Base-by-base conservation (phyloP, 257 asterid species). In the Solanum virginianum region DNA sequence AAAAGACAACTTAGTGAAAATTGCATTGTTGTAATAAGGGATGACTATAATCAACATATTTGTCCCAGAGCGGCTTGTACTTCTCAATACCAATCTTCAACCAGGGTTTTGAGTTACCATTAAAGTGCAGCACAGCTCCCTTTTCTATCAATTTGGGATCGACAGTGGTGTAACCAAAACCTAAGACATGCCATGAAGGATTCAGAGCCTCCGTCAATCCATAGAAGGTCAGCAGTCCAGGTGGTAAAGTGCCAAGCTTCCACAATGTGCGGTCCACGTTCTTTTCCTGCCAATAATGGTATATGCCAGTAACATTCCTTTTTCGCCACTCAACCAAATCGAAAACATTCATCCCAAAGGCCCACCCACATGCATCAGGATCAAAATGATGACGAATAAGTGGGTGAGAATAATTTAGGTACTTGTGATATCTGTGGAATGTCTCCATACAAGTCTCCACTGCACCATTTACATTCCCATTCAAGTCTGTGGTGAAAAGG, bases 291-390 rank as follows among this genome's bases (percentile, higher is more conserved):
- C 93, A 90, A 82, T 90, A 89, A 56, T 90, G 93, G 51, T 90
- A 90, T 24, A 88, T 90, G 71, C 90, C 93, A 0, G 93, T 90
- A 10, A 89, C 93, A 63, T 90, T 86, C 80, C 85, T 88, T 70
- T 89, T 89, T 47, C 93, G 88, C 93, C 93, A 90, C 62, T 89
- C 87, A 55, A 89, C 90, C 85, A 90, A 86, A 80, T 90, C 90
- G 39, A 90, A 90, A 49, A 90, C 84, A 57, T 90, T 90, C 93
- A 90, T 90, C 56, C 91, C 91, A 26, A 90, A 90, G 10, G 92
- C 92, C 92, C 92, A 90, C 36, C 92, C 92, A 84, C 93, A 90
- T n/a, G 91, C 93, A 87, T 90, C 91, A 45, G 91, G 91, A 84
- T 90, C 93, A 86, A 90, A 90, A 86, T 85, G 90, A 17, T 83